Conservation (phyloP, 805 yeast genomes). For the Candida arabinofermentans region DNA sequence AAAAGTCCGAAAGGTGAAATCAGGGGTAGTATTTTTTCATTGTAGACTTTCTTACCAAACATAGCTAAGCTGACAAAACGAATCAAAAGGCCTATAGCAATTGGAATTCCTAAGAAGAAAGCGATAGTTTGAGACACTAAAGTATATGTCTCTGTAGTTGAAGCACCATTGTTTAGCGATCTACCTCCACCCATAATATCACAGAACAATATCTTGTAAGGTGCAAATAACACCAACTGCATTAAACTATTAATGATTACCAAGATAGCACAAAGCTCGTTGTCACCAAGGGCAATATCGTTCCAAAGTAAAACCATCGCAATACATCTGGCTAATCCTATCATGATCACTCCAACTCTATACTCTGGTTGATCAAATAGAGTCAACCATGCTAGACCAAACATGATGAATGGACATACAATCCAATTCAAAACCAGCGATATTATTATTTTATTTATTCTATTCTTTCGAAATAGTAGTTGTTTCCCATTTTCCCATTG, state of each 20-base stretch:
- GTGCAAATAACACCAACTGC: slow-evolving; percentile 51
- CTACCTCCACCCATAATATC: slow-evolving; percentile 35
- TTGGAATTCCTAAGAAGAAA: slow-evolving; percentile 51
- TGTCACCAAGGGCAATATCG: slow-evolving; percentile 49
- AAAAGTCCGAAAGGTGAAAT: slow-evolving; percentile 48
- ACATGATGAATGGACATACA: slow-evolving; percentile 52
- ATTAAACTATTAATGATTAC: slow-evolving; percentile 48
- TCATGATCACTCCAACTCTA: slow-evolving; percentile 53
- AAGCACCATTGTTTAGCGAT: slow-evolving; percentile 6
- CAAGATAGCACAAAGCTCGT: slow-evolving; percentile 46
- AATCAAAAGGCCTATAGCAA: slow-evolving; percentile 41
- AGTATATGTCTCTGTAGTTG: slow-evolving; percentile 25
- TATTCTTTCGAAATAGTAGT: slow-evolving; percentile 19
- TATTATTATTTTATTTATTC: slow-evolving; percentile 31
- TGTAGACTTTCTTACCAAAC: slow-evolving; percentile 32
- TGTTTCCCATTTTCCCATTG: slow-evolving; percentile 43
- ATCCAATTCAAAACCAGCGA: slow-evolving; percentile 52
- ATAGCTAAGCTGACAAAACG: slow-evolving; percentile 28
- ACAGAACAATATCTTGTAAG: slow-evolving; percentile 45
- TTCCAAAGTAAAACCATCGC: slow-evolving; percentile 64
- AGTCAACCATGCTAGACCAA: slow-evolving; percentile 50
- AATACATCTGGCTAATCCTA: slow-evolving; percentile 57
- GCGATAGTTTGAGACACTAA: slow-evolving; percentile 47
- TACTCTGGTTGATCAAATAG: slow-evolving; percentile 45
- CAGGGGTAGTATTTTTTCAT: slow-evolving; percentile 34